Evolutionary conservation across 495 filamentous ascomycete genomes (phyloP).

Genomic region (Friedmanniomyces endolithicus): DNA sequence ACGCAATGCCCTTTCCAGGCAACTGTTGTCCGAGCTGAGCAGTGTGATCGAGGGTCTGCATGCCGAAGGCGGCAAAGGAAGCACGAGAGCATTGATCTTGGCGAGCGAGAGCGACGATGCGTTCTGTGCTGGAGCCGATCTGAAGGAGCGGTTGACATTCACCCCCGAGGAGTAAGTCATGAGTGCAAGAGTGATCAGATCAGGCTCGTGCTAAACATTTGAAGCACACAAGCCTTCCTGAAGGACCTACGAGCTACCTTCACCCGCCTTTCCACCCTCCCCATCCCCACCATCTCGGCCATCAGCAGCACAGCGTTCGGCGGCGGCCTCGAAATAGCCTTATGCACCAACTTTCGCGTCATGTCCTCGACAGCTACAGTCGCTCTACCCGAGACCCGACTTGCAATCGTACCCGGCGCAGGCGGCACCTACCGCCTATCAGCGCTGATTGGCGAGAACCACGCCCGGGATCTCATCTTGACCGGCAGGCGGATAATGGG

Average conservation of each 20-base stretch:
- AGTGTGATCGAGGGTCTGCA: slow-evolving; percentile 57
- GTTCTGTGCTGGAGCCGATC: slow-evolving; percentile 89
- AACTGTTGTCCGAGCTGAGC: slow-evolving; percentile 56
- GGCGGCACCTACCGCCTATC: slow-evolving; percentile 84
- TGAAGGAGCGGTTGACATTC: slow-evolving; percentile 76
- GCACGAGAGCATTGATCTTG: slow-evolving; percentile 66
- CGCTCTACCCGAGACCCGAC: slow-evolving; percentile 76
- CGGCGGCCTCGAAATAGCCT: slow-evolving; percentile 81
- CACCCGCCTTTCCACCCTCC: slow-evolving; percentile 50
- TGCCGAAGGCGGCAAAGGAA: slow-evolving; percentile 46
- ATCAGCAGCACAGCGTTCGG: slow-evolving; percentile 72
- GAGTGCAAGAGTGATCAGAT: no score
- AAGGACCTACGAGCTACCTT: slow-evolving; percentile 59
- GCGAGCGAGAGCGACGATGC: slow-evolving; percentile 62
- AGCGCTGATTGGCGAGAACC: slow-evolving; percentile 54
- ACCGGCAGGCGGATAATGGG: slow-evolving; percentile 72
- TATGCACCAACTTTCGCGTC: slow-evolving; percentile 76
- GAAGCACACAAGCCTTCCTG: slow-evolving; percentile 66
- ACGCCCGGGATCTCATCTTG: slow-evolving; percentile 72
- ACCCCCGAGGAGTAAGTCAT: slow-evolving; percentile 49
- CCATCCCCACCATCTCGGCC: slow-evolving; percentile 79
- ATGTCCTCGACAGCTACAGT: slow-evolving; percentile 60
- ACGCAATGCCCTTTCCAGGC: slow-evolving; percentile 78
- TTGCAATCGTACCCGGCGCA: slow-evolving; percentile 89
- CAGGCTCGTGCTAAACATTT: neutral